Evolutionary conservation across 2,329 filamentous ascomycete genomes (phyloP).

Genomic region (Diaporthe sp.): DNA sequence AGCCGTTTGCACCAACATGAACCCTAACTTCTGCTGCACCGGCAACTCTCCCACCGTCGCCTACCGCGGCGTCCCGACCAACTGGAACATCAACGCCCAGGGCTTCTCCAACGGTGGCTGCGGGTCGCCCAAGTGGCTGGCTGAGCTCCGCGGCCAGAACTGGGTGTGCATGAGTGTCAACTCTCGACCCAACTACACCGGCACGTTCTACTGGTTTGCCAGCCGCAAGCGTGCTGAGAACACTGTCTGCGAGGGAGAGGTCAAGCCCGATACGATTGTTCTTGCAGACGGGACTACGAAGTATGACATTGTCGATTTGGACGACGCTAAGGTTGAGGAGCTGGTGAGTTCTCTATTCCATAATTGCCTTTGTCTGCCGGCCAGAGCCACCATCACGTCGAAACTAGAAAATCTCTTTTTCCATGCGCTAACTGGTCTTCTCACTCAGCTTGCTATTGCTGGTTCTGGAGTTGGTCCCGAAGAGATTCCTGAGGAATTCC

Average conservation of each 20-base stretch:
- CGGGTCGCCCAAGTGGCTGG: conserved; percentile 1
- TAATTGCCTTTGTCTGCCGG: too few species aligned
- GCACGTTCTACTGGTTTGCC: conserved; percentile 1
- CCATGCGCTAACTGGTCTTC: background rate
- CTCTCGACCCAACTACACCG: conserved; percentile 6
- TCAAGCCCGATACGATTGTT: background rate
- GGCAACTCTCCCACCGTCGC: background rate
- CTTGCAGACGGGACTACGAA: conserved; percentile 3
- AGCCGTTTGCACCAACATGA: background rate
- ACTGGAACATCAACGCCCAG: conserved; percentile 9
- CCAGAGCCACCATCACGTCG: background rate
- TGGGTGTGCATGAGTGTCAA: conserved; percentile 17
- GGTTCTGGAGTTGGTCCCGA: background rate
- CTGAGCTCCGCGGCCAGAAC: background rate
- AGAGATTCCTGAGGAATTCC: background rate
- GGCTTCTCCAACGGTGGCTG: conserved; percentile 19
- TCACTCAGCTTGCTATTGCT: conserved; percentile 13
- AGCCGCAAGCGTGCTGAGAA: background rate
- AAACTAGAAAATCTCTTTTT: background rate
- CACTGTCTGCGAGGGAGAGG: background rate
- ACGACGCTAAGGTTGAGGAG: conserved; percentile 12
- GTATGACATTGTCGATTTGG: background rate
- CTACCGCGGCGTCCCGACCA: conserved; percentile 6
- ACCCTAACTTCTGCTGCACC: conserved; percentile 6
- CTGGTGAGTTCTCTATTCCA: background rate